These are phyloP conservation scores for Penicillium psychrofluorescens DNA, from an alignment of 495 filamentous ascomycete genomes.

Conservation along the genomic window DNA sequence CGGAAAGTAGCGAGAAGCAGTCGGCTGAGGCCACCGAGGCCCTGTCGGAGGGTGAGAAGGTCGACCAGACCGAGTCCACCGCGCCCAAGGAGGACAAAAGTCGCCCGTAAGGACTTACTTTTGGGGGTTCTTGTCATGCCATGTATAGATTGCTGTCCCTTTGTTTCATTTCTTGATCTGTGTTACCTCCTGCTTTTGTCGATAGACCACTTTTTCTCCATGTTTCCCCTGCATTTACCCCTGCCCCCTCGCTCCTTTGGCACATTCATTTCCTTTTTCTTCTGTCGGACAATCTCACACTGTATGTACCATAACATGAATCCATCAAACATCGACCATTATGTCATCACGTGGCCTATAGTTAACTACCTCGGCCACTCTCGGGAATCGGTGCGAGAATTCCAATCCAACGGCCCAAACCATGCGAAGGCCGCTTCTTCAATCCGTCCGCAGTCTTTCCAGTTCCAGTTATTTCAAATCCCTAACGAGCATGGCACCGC, in stretches of 20 bases:
- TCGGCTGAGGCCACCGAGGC: constrained; percentile 36
- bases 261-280: background rate
- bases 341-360: constrained; percentile 2
- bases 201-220: constrained; percentile 15
- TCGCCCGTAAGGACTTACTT: constrained; percentile 6
- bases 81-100: constrained; percentile 24
- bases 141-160: constrained; percentile 11
- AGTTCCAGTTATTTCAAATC: background rate
- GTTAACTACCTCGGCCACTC: constrained; percentile 3
- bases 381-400: too few relatives aligned
- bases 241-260: background rate
- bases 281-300: too few relatives aligned
- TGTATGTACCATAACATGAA: background rate
- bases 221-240: background rate
- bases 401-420: background rate
- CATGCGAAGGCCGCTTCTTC: background rate
- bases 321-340: background rate
- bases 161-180: constrained; percentile 16
- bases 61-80: constrained; percentile 19
- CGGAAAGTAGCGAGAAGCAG: constrained; percentile 20
- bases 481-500: constrained; percentile 20
- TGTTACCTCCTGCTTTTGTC: constrained; percentile 18
- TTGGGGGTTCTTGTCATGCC: constrained; percentile 1
- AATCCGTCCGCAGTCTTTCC: background rate
- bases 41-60: constrained; percentile 30